Conservation (phyloP, 73 alveolate species). For the Blepharisma japonicum region DNA sequence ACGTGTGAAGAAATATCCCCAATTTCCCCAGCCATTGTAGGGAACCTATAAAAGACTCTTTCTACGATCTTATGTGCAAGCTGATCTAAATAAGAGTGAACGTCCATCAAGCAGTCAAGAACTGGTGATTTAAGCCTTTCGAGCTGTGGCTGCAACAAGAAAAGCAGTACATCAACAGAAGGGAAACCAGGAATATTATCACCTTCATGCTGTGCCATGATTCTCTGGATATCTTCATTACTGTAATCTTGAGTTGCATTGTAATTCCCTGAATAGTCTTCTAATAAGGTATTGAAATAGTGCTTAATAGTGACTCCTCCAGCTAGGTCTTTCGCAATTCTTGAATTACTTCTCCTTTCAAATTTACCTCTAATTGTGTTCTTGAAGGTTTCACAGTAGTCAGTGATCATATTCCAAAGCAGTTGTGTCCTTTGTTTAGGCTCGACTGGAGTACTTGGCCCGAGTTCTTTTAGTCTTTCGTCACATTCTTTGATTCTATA, state of each 20-base stretch:
- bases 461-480: constrained; percentile 73
- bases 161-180: constrained; percentile 52
- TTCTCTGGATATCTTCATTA: constrained; percentile 56
- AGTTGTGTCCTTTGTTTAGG: constrained; percentile 68
- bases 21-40: constrained; percentile 64
- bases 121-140: constrained; percentile 79
- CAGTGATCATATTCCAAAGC: constrained; percentile 94
- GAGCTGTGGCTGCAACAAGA: constrained; percentile 55
- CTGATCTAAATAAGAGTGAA: constrained; percentile 54
- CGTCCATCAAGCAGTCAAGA: constrained; percentile 53
- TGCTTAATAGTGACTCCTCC: constrained; percentile 62
- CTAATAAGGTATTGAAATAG: constrained; percentile 22
- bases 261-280: constrained; percentile 3
- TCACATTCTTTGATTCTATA: constrained; percentile 63
- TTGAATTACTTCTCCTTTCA: constrained; percentile 48
- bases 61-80: constrained; percentile 58
- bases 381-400: constrained; percentile 73
- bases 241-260: constrained; percentile 56
- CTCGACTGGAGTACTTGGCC: constrained; percentile 84
- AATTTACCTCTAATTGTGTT: constrained; percentile 59
- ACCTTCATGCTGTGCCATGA: constrained; percentile 55
- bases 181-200: constrained; percentile 72
- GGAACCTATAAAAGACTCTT: constrained; percentile 72
- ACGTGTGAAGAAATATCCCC: constrained; percentile 47
- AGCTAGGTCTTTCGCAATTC: constrained; percentile 47